phyloP scores from a whole-genome alignment of 2,329 filamentous ascomycete genomes.

The Amauroascus niger region DNA sequence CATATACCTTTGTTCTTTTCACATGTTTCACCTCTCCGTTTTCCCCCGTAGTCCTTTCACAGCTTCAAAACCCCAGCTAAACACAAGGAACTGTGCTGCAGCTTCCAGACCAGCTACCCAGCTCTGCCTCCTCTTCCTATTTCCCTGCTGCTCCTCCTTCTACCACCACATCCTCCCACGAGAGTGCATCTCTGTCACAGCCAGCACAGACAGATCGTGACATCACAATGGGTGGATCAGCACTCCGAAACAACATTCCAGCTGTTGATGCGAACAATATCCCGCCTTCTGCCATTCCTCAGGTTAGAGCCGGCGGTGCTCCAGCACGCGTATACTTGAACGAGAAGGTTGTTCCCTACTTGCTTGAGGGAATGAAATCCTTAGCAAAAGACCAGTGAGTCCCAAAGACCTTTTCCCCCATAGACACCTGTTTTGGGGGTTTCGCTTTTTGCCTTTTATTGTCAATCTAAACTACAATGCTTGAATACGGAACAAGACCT shows the following conservation, averaged over 20 bases:
- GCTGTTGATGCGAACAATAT: not conserved
- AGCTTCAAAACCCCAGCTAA: too few species aligned
- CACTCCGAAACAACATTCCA: not conserved
- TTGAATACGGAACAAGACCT: not conserved
- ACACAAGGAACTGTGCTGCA: not conserved
- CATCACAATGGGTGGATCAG: slow-evolving; percentile 13
- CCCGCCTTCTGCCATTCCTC: slow-evolving; percentile 7
- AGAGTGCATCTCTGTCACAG: not conserved
- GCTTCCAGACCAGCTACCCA: slow-evolving; percentile 4
- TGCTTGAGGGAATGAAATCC: slow-evolving; percentile 66
- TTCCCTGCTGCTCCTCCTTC: slow-evolving; percentile 2
- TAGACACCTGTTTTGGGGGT: not conserved
- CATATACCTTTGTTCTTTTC: not conserved
- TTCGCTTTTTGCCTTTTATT: not conserved
- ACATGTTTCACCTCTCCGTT: not conserved
- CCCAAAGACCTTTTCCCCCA: slow-evolving; percentile 18
- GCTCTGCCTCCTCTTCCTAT: not conserved
- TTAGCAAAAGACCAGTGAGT: slow-evolving; percentile 61
- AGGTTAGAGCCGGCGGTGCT: slow-evolving; percentile 54
- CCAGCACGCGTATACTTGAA: slow-evolving; percentile 63
- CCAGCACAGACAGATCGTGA: slow-evolving; percentile 14
- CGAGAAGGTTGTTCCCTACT: slow-evolving; percentile 55
- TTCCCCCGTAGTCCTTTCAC: not conserved
- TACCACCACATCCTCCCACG: not conserved
- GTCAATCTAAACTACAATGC: not conserved